A percentile compares a stretch with the other conserved stretches of the same genome.
phyloP scores from a whole-genome alignment of 306 rosid genomes.

The Vicia villosa region DNA sequence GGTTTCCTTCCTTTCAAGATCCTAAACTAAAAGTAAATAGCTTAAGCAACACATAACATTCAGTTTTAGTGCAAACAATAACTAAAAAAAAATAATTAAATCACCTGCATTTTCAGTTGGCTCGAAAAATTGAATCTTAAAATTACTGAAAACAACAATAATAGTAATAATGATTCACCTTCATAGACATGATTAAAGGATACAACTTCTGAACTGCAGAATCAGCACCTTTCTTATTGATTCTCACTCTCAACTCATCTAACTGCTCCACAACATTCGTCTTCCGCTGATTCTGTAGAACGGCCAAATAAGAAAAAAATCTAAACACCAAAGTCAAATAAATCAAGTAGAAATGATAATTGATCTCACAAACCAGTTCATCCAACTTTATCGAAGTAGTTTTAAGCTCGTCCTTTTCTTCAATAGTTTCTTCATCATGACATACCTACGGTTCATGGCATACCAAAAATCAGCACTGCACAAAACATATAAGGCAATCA shows the following conservation, averaged over 20 bases:
- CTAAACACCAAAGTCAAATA: conserved; percentile 17
- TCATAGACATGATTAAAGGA: conserved; percentile 46
- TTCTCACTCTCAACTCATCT: conserved; percentile 49
- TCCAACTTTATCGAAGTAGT: conserved; percentile 35
- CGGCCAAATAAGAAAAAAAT: neutral
- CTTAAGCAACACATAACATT: conserved; percentile 28
- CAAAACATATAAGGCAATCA: conserved; percentile 5
- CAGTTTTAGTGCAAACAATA: neutral
- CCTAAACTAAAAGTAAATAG: conserved; percentile 50
- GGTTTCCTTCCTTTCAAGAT: conserved; percentile 62
- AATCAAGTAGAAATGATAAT: neutral
- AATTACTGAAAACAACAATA: conserved; percentile 3
- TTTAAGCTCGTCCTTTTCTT: conserved; percentile 13
- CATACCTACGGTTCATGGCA: conserved; percentile 33
- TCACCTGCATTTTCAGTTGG: neutral
- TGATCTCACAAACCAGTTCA: conserved; percentile 56
- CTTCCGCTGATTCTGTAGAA: conserved; percentile 50
- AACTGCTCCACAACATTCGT: conserved; percentile 46
- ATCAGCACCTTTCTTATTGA: conserved; percentile 55
- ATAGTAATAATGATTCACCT: conserved; percentile 49
- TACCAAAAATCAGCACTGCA: conserved; percentile 22
- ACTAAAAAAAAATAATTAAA: conserved; percentile 11
- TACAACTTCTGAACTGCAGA: conserved; percentile 54
- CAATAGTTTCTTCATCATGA: conserved; percentile 30
- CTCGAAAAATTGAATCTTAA: neutral